Conservation (phyloP, 2,329 filamentous ascomycete species). For the Apiospora koreana region DNA sequence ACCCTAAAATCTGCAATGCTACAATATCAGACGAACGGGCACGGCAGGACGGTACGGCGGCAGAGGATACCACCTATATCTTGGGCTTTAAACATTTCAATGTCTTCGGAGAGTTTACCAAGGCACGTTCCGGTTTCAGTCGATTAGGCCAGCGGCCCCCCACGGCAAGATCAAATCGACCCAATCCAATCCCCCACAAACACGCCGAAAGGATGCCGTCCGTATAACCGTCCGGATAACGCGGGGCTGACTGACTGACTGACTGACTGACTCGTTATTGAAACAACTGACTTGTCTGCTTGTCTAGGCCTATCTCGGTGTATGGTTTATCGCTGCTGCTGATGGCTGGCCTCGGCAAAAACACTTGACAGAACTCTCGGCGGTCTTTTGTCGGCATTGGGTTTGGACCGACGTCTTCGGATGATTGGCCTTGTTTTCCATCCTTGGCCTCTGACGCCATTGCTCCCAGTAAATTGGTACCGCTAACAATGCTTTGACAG, state of each 20-base stretch:
- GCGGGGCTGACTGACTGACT: too few species aligned
- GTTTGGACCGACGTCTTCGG: neutral
- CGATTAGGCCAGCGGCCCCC: neutral
- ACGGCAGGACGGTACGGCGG: neutral
- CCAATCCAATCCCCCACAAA: neutral
- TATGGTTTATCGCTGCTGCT: neutral
- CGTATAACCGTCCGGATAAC: too few species aligned
- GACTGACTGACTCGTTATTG: neutral
- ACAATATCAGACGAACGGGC: neutral
- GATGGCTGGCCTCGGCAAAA: neutral
- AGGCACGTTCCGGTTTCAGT: constrained; percentile 4
- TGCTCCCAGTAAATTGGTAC: neutral
- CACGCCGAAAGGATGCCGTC: neutral
- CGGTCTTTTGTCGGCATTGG: neutral
- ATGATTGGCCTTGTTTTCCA: neutral
- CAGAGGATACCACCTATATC: neutral
- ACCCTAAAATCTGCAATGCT: neutral
- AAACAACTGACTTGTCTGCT: neutral
- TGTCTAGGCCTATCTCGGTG: too few species aligned
- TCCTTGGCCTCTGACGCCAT: constrained; percentile 3
- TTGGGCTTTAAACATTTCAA: neutral
- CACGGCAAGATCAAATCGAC: neutral
- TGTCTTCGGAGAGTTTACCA: neutral
- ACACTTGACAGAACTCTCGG: neutral
- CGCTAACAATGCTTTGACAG: neutral